A percentile compares a stretch with the other conserved stretches of the same genome.
phyloP scores from a whole-genome alignment of 208 protist genomes.

The Porcisia hertigi region DNA sequence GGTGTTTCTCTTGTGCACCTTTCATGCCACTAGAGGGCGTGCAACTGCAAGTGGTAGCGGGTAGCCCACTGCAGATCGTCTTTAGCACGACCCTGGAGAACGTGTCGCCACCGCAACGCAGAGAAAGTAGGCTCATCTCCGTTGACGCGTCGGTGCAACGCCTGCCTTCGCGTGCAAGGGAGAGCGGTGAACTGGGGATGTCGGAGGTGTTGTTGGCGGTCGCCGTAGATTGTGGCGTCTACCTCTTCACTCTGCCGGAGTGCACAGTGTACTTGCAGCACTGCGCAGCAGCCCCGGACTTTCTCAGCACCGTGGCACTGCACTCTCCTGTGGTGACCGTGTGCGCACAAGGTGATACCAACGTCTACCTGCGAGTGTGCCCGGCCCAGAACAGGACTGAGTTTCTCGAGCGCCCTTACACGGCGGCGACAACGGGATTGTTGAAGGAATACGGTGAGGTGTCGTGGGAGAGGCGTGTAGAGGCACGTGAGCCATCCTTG shows the following conservation, averaged over 20 bases:
- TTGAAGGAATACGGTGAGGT: conserved; percentile 32
- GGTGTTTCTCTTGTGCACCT: conserved; percentile 25
- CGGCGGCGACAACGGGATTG: conserved; percentile 12
- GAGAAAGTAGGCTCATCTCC: conserved; percentile 6
- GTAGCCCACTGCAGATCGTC: conserved; percentile 37
- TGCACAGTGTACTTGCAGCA: conserved; percentile 35
- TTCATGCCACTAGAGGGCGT: conserved; percentile 7
- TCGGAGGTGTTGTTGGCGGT: conserved; percentile 28
- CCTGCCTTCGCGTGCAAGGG: conserved; percentile 19
- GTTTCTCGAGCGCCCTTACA: conserved; percentile 26
- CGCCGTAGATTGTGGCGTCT: conserved; percentile 15
- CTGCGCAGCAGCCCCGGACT: conserved; percentile 22
- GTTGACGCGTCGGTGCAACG: conserved; percentile 26
- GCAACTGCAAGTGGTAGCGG: conserved; percentile 32
- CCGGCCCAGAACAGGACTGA: conserved; percentile 30
- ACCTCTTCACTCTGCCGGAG: conserved; percentile 27
- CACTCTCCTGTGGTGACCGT: conserved; percentile 28
- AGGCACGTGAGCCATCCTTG: conserved; percentile 24
- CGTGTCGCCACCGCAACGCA: background rate
- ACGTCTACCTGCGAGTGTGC: conserved; percentile 36
- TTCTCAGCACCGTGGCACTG: conserved; percentile 15
- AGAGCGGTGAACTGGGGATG: conserved; percentile 13
- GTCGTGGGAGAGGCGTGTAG: conserved; percentile 36
- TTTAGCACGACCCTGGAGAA: conserved; percentile 19
- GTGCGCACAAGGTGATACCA: conserved; percentile 27